These are phyloP conservation scores for Paramarasmius palmivorus DNA, from an alignment of 1,284 basidiomycete genomes.

Conservation along the genomic window DNA sequence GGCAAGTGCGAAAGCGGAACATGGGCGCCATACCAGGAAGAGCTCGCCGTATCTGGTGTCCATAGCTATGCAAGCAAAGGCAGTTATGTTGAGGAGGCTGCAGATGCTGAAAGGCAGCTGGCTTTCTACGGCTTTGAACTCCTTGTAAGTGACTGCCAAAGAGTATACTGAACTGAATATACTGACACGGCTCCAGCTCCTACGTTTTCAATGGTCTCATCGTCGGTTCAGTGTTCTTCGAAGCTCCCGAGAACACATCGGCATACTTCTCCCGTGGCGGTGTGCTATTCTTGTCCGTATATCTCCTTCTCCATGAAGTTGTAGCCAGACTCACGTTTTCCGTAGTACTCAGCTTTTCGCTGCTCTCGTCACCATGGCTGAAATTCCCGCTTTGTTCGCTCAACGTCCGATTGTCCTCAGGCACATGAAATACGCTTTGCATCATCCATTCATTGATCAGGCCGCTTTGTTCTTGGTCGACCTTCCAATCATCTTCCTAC, in stretches of 20 bases:
- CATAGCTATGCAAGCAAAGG: conserved; percentile 61
- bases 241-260: conserved; percentile 57
- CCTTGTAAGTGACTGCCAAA: conserved; percentile 21
- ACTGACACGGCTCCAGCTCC: conserved; percentile 30
- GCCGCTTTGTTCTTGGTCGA: conserved; percentile 73
- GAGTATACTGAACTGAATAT: conserved; percentile 24
- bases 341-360: conserved; percentile 53
- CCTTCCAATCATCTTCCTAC: conserved; percentile 62
- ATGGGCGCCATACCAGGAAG: conserved; percentile 40
- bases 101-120: conserved; percentile 68
- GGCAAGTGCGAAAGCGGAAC: conserved; percentile 52
- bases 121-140: conserved; percentile 36
- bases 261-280: conserved; percentile 84
- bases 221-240: conserved; percentile 76
- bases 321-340: neutral
- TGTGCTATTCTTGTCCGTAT: conserved; percentile 65
- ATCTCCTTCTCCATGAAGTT: neutral
- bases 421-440: conserved; percentile 59
- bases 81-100: conserved; percentile 64
- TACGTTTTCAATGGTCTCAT: conserved; percentile 72
- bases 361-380: conserved; percentile 61
- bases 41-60: conserved; percentile 47
- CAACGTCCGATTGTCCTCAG: conserved; percentile 74
- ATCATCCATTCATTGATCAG: conserved; percentile 67
- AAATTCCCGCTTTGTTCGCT: conserved; percentile 71